Base-by-base conservation (phyloP, 1,284 basidiomycete species). In the Cryptococcus deneoformans region DNA sequence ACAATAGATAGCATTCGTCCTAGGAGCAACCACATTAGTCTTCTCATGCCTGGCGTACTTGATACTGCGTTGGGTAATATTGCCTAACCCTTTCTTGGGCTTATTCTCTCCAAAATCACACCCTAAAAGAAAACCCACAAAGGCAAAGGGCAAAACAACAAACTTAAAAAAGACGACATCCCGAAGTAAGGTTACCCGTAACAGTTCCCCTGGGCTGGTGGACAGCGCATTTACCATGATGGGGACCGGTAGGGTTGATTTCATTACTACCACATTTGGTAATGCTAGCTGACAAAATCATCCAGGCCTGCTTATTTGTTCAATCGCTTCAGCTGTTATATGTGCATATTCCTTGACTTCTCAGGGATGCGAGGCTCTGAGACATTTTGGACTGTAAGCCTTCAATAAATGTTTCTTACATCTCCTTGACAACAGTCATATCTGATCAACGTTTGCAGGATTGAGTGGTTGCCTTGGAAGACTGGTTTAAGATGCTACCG, bases 391-490 rank as follows among this genome's bases (percentile, higher is more conserved):
- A 3, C 14, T 60, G 59, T 60, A 36, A 35, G 59, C 54, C 54
- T 3, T 16, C n/a, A 6, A 34, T 46, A 2, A 9, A n/a, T 10
- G 20, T 11, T 37, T 20, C 43, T 14, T 36, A 10, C 7, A 38
- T 5, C 8, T 43, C 12, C 49, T 29, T 16, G 36, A 29, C 46
- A 12, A 48, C 34, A 16, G 9, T 6, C 20, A 6, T 29, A 20
- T 12, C 10, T 51, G 16, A 39, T 37, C 16, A 34, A 8, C n/a
- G 5, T 3, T 20, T 20, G 46, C 11, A 60, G 59, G 45, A 43
- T 60, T 10, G 59, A 60, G 50, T 57, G 52, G 55, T 45, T 60
- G 29, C 59, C 59, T 11, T 60, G 59, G 59, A 60, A 52, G 51
- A 49, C 53, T 36, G 59, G 59, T 12, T 39, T 60, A 53, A 57